These are phyloP conservation scores for Chlorella sp. DNA, from an alignment of 139 green algal species.

Conservation along the genomic window DNA sequence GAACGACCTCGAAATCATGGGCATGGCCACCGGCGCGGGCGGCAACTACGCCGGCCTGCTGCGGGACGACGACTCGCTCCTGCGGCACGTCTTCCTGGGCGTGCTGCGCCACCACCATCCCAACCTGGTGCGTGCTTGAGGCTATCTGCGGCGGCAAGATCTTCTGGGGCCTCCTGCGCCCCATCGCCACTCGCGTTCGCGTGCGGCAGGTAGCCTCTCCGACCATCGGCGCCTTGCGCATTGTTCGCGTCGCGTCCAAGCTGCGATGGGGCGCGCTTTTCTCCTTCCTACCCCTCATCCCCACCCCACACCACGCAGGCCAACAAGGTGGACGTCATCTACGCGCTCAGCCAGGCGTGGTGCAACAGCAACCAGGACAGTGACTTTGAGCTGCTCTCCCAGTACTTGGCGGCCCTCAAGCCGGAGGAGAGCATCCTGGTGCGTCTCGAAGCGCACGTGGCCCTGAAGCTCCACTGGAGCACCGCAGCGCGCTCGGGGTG, in stretches of 20 bases:
- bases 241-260: not conserved
- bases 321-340: slow-evolving; percentile 76
- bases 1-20: no score
- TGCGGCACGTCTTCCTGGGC: slow-evolving; percentile 63
- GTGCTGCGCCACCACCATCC: slow-evolving; percentile 67
- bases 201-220: no score
- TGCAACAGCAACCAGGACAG: slow-evolving; percentile 45
- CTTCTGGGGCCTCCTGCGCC: no score
- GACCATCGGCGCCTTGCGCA: no score
- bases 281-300: not conserved
- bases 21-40: not conserved
- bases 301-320: no score
- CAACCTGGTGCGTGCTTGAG: slow-evolving; percentile 55
- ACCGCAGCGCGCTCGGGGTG: no score
- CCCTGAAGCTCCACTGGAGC: no score
- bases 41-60: not conserved
- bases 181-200: no score
- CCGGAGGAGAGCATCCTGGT: slow-evolving; percentile 83
- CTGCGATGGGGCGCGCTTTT: not conserved
- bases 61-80: slow-evolving; percentile 55
- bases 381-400: slow-evolving; percentile 81
- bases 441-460: no score
- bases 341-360: slow-evolving; percentile 68
- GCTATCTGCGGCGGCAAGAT: no score
- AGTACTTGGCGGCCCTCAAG: slow-evolving; percentile 57